Evolutionary conservation across 176 grass and related monocot species (phyloP), one percentile per base, ranked within the genome.

Genomic region (Puccinellia tenuiflora): DNA sequence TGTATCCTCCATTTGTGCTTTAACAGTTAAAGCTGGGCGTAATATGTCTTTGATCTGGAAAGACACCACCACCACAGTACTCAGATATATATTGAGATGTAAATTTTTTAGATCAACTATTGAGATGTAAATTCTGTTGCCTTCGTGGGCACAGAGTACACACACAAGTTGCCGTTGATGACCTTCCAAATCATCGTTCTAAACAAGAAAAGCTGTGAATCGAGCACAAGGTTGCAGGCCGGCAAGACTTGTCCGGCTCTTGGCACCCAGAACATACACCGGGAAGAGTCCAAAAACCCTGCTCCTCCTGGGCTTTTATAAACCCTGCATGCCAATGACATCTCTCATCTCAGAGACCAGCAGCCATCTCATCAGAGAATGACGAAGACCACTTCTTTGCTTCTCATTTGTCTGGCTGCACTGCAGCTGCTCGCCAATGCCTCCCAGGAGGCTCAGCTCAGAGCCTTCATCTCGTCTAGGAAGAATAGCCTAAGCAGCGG

Each of bases 151-250:
- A 28, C 3, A 31, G 3, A 37, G 64, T 39, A 40, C 55, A 12
- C 28, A 52, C 2, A 48, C 43, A 73, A 38, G 31, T 25, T 42
- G 56, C 68, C 85, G 45, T 29, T 2, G 3, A 5, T 80, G 40
- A 80, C 76, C 67, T 73, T 51, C 84, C 84, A 86, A 74, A 74
- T 22, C 67, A 17, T 18, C 17, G 40, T 65, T 74, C 5, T 53
- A 39, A 75, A 64, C 7, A 20, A 68, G 13, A 68, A 37, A 18
- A 57, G n/a, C n/a, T n/a, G n/a, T n/a, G n/a, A n/a, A n/a, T n/a
- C 0, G 11, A 7, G 12, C 21, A 78, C 43, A 84, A 18, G 3
- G 14, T 1, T 57, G 9, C 45, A 38, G 35, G 12, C 60, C 83
- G n/a, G 33, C 73, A 43, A 3, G 0, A 37, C 47, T 24, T 53